A percentile compares a stretch with the other conserved stretches of the same genome.
phyloP scores from a whole-genome alignment of 2,329 filamentous ascomycete species.

The Sarocladium oryzae region DNA sequence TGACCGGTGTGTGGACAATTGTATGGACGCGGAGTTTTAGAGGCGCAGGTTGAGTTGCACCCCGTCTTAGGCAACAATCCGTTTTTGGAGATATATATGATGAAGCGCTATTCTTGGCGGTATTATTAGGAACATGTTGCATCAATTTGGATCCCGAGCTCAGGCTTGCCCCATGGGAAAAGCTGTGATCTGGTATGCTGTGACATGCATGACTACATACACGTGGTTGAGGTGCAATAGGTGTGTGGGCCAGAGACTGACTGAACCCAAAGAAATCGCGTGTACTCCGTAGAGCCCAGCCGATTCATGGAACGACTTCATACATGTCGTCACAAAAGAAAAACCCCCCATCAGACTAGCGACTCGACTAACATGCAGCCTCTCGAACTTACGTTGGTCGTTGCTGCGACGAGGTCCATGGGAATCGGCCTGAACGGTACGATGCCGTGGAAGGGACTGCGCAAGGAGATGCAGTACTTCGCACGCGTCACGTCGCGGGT shows the following conservation, averaged over 20 bases:
- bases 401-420: constrained; percentile 84
- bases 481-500: constrained; percentile 76
- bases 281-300: too few species aligned
- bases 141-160: too few species aligned
- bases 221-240: too few species aligned
- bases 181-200: too few species aligned
- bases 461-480: constrained; percentile 93
- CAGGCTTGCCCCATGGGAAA: too few species aligned
- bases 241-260: neutral
- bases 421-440: constrained; percentile 77
- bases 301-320: too few species aligned
- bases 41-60: neutral
- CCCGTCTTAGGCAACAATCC: neutral
- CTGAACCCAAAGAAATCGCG: neutral
- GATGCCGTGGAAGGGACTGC: constrained; percentile 84
- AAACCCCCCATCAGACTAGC: neutral
- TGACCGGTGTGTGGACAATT: neutral
- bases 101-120: neutral
- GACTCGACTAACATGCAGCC: constrained; percentile 29
- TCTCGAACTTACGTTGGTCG: constrained; percentile 76
- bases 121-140: constrained; percentile 1
- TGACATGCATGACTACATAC: too few species aligned
- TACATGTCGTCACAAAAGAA: neutral
- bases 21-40: neutral
- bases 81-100: constrained; percentile 7